phyloP scores from a whole-genome alignment of 352 stramenopile species.

The Pythium folliculosum region DNA sequence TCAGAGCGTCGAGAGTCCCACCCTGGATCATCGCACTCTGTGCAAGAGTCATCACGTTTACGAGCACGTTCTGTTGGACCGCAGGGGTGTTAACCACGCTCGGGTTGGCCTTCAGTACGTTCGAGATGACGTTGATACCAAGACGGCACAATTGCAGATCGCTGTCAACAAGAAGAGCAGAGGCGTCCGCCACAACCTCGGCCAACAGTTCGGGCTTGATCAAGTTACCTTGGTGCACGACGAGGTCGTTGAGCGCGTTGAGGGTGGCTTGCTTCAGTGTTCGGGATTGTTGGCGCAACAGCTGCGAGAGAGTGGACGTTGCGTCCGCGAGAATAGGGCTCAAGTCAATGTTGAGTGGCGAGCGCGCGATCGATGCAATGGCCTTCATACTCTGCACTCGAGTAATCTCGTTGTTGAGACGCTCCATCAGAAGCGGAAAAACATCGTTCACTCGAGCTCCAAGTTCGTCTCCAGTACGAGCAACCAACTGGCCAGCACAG shows the following conservation, averaged over 20 bases:
- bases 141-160: constrained; percentile 97
- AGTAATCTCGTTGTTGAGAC: constrained; percentile 98
- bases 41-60: constrained; percentile 86
- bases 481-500: constrained; percentile 90
- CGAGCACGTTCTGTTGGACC: constrained; percentile 67
- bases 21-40: constrained; percentile 90
- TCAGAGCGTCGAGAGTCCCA: constrained; percentile 70
- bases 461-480: constrained; percentile 84
- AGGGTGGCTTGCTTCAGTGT: constrained; percentile 94
- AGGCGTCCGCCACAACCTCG: constrained; percentile 90
- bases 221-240: constrained; percentile 72
- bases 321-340: constrained; percentile 89
- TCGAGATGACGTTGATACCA: constrained; percentile 86
- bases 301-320: constrained; percentile 83
- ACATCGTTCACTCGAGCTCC: constrained; percentile 75
- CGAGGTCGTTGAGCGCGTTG: constrained; percentile 90
- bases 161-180: constrained; percentile 91
- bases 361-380: constrained; percentile 88
- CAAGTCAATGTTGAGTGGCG: constrained; percentile 89
- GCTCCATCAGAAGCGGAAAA: constrained; percentile 93
- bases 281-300: constrained; percentile 95
- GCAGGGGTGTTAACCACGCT: constrained; percentile 56
- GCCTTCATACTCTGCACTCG: constrained; percentile 96
- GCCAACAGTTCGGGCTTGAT: constrained; percentile 84
- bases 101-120: constrained; percentile 70